Conservation (phyloP, 345 rosid species). For the Eutrema yunnanense region DNA sequence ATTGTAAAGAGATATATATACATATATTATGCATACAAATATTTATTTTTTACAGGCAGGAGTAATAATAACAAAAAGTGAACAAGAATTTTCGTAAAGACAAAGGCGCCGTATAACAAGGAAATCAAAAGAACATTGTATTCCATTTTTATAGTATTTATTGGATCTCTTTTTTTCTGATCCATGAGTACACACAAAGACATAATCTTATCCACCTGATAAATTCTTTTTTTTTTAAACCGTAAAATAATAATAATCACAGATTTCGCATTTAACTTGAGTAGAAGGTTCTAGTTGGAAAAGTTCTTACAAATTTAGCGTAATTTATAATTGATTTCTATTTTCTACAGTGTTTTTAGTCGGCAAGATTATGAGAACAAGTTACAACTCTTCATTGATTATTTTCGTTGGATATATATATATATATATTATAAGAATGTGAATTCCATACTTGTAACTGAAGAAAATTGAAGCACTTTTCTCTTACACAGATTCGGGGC, state of each 20-base stretch:
- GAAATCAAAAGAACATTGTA: not conserved
- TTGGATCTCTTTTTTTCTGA: not conserved
- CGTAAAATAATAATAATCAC: not conserved
- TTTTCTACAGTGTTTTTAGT: not conserved
- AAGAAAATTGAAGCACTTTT: conserved; percentile 25
- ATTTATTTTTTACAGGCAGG: not conserved
- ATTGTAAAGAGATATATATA: not conserved
- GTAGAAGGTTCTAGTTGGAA: not conserved
- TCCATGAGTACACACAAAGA: conserved; percentile 12
- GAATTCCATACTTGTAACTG: conserved; percentile 25
- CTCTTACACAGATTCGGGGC: conserved; percentile 6
- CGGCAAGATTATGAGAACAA: not conserved
- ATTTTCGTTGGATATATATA: not conserved
- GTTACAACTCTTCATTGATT: not conserved
- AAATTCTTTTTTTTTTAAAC: not conserved
- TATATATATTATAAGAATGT: not conserved
- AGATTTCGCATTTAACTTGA: not conserved
- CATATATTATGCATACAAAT: not conserved
- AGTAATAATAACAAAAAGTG: conserved; percentile 1
- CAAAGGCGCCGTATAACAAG: conserved; percentile 24
- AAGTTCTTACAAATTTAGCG: not conserved
- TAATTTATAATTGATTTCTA: not conserved
- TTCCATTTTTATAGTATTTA: not conserved
- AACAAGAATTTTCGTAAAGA: conserved; percentile 30
- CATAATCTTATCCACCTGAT: conserved; percentile 16